These are phyloP conservation scores for Sporopachydermia lactativora DNA, from an alignment of 805 yeast species.

Conservation along the genomic window DNA sequence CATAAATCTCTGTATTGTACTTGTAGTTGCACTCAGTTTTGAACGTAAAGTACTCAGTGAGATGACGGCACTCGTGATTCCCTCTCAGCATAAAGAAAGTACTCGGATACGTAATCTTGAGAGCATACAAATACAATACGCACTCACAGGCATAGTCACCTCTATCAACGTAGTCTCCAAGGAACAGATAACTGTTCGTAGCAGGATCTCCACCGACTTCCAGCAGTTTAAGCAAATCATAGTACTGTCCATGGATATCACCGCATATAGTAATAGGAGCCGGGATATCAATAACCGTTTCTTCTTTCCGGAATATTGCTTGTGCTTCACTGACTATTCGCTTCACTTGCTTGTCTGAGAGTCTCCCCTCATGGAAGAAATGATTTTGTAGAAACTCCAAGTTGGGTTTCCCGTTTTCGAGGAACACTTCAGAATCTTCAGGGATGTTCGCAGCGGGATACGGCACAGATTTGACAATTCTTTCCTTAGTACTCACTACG, in stretches of 20 bases:
- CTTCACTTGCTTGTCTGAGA: slow-evolving; percentile 55
- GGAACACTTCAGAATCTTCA: slow-evolving; percentile 52
- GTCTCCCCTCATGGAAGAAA: slow-evolving; percentile 68
- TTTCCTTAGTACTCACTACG: slow-evolving; percentile 36
- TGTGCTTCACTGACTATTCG: slow-evolving; percentile 56
- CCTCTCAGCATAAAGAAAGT: slow-evolving; percentile 80
- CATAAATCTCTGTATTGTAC: slow-evolving; percentile 51
- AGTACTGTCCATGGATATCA: slow-evolving; percentile 93
- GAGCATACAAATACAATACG: slow-evolving; percentile 56
- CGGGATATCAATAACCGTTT: slow-evolving; percentile 65
- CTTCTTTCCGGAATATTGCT: slow-evolving; percentile 47
- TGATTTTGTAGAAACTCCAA: slow-evolving; percentile 58
- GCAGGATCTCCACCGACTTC: slow-evolving; percentile 89
- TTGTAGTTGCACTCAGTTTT: slow-evolving; percentile 83
- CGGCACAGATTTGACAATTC: slow-evolving; percentile 40
- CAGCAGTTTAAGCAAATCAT: slow-evolving; percentile 76
- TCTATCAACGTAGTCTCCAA: slow-evolving; percentile 93
- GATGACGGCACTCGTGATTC: slow-evolving; percentile 87
- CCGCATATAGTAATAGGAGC: slow-evolving; percentile 97
- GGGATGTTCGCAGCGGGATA: slow-evolving; percentile 60
- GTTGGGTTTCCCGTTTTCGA: slow-evolving; percentile 52
- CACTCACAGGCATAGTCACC: slow-evolving; percentile 86
- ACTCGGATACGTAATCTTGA: slow-evolving; percentile 62
- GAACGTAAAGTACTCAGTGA: slow-evolving; percentile 89
- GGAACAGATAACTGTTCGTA: slow-evolving; percentile 60